Base-by-base conservation (phyloP, 208 protist species). In the Trypanosoma grayi region DNA sequence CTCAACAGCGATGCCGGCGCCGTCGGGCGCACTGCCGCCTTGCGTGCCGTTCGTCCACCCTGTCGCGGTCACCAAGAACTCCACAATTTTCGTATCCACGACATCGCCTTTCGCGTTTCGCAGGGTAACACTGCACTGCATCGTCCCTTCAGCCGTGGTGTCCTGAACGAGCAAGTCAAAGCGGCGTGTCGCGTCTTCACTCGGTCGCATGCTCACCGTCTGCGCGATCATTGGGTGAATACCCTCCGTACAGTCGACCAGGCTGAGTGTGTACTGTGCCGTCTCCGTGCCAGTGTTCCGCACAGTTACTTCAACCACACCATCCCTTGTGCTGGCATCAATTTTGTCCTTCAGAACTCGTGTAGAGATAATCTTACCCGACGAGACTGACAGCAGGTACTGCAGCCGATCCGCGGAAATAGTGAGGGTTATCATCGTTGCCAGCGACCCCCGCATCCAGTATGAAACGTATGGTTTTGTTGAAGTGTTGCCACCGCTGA, bases 391-490 rank as follows among this genome's bases (percentile, higher is more conserved):
- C 5, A 85, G 60, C 44, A 85, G 64, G 73, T 89, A 96, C 52
- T 77, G 53, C 20, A 96, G 65, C 45, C 83, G 76, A 60, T 93
- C 90, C 1, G 90, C 90, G 28, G 46, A 70, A 50, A 94, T 51
- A 20, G 79, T 84, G 45, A 96, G 47, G 2, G 72, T 85, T 37
- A 96, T 40, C 76, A 93, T 75, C 0, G 78, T 79, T 9, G 83
- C 48, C 6, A 79, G 44, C 0, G 87, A 70, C n/a, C 62, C 59
- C 5, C 51, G 25, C 14, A 71, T 64, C 25, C 61, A 47, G 62
- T 90, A 94, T 4, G 79, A 46, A 16, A 94, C 55, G 60, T 84
- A 86, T 51, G 78, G 85, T 24, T 70, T 24, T 16, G 7, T 37
- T 20, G 46, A 31, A 22, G 25, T 45, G 73, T 43, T 28, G 1